phyloP scores from a whole-genome alignment of 2,329 filamentous ascomycete species.

The Fusarium sp. region DNA sequence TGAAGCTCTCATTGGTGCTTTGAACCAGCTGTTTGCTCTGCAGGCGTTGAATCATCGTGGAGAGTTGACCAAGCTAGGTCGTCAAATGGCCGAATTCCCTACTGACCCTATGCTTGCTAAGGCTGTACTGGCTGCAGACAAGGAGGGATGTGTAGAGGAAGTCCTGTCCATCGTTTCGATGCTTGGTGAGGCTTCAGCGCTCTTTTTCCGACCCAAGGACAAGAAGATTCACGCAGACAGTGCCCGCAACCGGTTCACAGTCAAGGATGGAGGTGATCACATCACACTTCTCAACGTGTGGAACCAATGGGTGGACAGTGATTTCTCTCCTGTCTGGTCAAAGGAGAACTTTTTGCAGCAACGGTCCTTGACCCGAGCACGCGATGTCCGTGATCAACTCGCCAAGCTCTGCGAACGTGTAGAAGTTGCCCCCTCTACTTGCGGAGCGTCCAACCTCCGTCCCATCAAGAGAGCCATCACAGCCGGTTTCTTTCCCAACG shows the following conservation, averaged over 20 bases:
- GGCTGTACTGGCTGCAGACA: constrained; percentile 87
- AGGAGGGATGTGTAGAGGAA: constrained; percentile 93
- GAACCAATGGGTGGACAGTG: constrained; percentile 94
- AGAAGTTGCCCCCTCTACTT: constrained; percentile 79
- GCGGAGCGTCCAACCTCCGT: constrained; percentile 74
- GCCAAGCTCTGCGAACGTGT: constrained; percentile 93
- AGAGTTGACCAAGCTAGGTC: constrained; percentile 88
- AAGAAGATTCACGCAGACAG: constrained; percentile 97
- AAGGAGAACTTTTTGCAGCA: constrained; percentile 96
- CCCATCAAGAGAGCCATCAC: constrained; percentile 91
- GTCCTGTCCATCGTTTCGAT: constrained; percentile 94
- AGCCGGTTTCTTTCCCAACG: constrained; percentile 94
- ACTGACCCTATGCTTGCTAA: constrained; percentile 93
- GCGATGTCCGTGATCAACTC: constrained; percentile 93
- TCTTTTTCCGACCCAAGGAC: constrained; percentile 96
- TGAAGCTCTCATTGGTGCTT: constrained; percentile 86
- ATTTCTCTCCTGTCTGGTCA: constrained; percentile 89
- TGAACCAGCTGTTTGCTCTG: constrained; percentile 92
- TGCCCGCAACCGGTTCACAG: constrained; percentile 87
- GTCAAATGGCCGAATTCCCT: constrained; percentile 96
- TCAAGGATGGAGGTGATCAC: constrained; percentile 92
- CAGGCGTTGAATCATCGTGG: constrained; percentile 90
- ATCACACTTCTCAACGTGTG: constrained; percentile 90
- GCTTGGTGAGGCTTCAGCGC: constrained; percentile 86
- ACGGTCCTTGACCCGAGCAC: constrained; percentile 85